Base-by-base conservation (phyloP, 345 rosid genomes). In the Corchorus olitorius region DNA sequence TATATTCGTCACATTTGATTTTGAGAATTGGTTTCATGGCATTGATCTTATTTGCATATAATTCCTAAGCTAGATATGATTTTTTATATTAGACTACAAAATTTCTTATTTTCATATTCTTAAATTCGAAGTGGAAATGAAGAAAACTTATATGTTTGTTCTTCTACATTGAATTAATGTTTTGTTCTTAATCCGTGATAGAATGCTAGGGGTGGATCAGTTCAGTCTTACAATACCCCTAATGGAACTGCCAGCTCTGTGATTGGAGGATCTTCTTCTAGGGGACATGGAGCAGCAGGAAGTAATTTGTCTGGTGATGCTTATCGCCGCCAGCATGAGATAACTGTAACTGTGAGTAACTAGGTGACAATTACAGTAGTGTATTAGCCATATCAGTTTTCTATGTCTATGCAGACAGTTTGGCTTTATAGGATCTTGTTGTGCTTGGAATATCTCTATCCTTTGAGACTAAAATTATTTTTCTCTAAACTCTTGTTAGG, bases 281-380 rank as follows among this genome's bases (percentile, higher is more conserved):
- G 84, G 81, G 90, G 77, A 73, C 71, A 77, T 75, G 92, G 82
- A 78, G 77, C 82, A 56, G 88, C 87, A 2, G 93, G 78, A 68
- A 77, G 52, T 79, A 75, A 79, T 72, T 33, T 91, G 14, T 85
- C 97, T 67, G 79, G 87, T 0, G 98, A 92, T 76, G 97, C 89
- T 75, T 95, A 93, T 78, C 85, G 90, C 43, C 88, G 84, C 70
- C 88, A 81, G 49, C 98, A 95, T 89, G 99, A 95, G 82, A 93
- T 93, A 78, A 83, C 92, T 45, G 92, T 92, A 60, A 76, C 83
- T 41, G 98, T 95, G 85, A 88, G 97, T 87, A 76, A 75, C n/a
- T 19, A 16, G 39, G 7, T 56, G 65, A 34, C 8, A 70, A 35
- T 35, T 70, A 16, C 0, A 56, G 9, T 35, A 16, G 20, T 35